Evolutionary conservation across 176 grass and related monocot genomes (phyloP).

Genomic region (Cenchrus purpureus): DNA sequence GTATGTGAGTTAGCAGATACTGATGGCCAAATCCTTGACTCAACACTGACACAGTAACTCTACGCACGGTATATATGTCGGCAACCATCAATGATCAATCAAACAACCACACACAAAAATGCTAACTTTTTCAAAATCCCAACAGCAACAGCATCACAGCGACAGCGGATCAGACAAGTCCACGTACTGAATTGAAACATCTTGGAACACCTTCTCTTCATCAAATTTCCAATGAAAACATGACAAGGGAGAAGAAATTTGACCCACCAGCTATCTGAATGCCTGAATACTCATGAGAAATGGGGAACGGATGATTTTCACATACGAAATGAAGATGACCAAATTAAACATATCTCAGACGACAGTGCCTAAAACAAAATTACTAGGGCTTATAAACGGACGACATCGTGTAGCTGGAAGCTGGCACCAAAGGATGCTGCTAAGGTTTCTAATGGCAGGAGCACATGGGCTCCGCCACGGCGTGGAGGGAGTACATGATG

Average conservation of each 20-base stretch:
- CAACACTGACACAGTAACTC: background rate
- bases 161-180: background rate
- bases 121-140: background rate
- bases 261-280: background rate
- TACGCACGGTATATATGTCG: background rate
- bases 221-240: background rate
- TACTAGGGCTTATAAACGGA: background rate
- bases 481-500: conserved; percentile 70
- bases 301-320: too few relatives aligned
- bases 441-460: conserved; percentile 41
- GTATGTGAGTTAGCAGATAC: background rate
- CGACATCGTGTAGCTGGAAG: background rate
- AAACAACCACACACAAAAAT: background rate
- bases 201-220: background rate
- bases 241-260: background rate
- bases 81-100: background rate
- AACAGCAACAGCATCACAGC: background rate
- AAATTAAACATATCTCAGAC: background rate
- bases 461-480: conserved; percentile 45
- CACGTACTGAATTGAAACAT: background rate
- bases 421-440: too few relatives aligned
- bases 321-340: background rate
- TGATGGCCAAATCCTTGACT: conserved; percentile 12
- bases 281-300: background rate
- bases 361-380: background rate